Evolutionary conservation across 352 stramenopile genomes (phyloP), one percentile per base, ranked within the genome.

Genomic region (Phytopythium boreale): DNA sequence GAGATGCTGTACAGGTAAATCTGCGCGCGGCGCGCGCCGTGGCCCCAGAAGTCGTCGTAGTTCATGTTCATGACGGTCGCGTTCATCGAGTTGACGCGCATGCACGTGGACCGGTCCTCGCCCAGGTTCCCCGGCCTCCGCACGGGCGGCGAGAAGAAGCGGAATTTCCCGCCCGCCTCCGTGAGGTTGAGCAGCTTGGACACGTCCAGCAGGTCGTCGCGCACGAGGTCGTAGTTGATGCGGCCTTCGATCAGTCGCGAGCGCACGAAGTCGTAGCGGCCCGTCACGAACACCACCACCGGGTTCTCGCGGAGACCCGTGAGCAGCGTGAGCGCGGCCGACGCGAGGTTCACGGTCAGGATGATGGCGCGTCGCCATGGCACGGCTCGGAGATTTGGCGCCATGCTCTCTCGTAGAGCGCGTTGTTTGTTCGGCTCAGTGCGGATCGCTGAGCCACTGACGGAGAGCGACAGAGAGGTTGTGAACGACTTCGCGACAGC

Each of bases 301-400:
- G 79, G 77, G 62, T 88, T 88, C 64, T 88, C 79, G 7, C 67
- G 76, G n/a, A 88, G 60, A 29, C 79, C 79, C 47, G 51, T 58
- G 51, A 58, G 31, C 19, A 58, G 29, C 51, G 51, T 58, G 34
- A 58, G 51, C 19, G 11, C 29, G 20, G 51, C 51, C 20, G 51
- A 58, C 27, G 51, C 51, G 29, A 58, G 17, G 51, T 58, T 58
- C 17, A 58, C 29, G 20, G 29, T 6, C 29, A 58, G 10, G 51
- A 58, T 58, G 29, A 58, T 15, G 19, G 20, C 8, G 19, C 51
- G 51, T 11, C 51, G 51, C 51, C 51, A 58, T 2, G 27, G 29
- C 0, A 58, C 6, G 20, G 8, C 51, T 14, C 51, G 51, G 27
- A 58, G 51, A 14, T 44, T 58, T 2, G 29, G 29, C 29, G 34